Base-by-base conservation (phyloP, 805 yeast species). In the Blastobotrys muscicola region DNA sequence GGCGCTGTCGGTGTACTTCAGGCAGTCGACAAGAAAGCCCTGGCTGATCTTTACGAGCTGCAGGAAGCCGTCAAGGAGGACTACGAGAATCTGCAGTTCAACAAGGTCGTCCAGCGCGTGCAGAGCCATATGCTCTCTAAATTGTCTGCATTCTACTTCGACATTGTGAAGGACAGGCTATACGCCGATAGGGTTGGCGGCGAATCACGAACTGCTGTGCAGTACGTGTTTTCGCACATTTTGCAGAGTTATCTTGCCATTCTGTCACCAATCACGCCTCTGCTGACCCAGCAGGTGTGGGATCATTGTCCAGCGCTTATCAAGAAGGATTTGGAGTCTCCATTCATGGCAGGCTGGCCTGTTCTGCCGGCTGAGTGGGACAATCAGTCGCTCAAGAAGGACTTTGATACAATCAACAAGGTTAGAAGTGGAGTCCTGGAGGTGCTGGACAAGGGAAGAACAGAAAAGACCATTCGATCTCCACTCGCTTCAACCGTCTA, bases 241-340 rank as follows among this genome's bases (percentile, higher is more conserved):
- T 64, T 86, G 12, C 68, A 67, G 36, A 70, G 78, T 0, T 83
- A 86, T 55, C 60, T 78, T n/a, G 72, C 84, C 0, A 59, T 85
- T 1, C 58, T 90, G 44, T 71, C 87, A 0, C 97, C 98, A 1
- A 76, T 92, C 1, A 64, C 82, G 33, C 99, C 99, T 1, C 59
- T 85, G 2, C 66, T 89, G 45, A 72, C 90, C 0, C 97, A 92
- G 62, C 97, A 92, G 56, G 86, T 77, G 0, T 89, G 96, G 95
- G 75, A 76, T 33, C 69, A 70, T 45, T 54, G 74, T 3, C 79
- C 75, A 8, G 48, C 42, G 3, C 50, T 41, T 13, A 41, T 68
- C 33, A 63, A 61, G 1, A 36, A 42, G 2, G 52, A 56, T 0
- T 34, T 44, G 8, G 37, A 31, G 4, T 67, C 80, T 1, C 82